Conservation (phyloP, 2,329 filamentous ascomycete species). For the Talaromyces sp. region DNA sequence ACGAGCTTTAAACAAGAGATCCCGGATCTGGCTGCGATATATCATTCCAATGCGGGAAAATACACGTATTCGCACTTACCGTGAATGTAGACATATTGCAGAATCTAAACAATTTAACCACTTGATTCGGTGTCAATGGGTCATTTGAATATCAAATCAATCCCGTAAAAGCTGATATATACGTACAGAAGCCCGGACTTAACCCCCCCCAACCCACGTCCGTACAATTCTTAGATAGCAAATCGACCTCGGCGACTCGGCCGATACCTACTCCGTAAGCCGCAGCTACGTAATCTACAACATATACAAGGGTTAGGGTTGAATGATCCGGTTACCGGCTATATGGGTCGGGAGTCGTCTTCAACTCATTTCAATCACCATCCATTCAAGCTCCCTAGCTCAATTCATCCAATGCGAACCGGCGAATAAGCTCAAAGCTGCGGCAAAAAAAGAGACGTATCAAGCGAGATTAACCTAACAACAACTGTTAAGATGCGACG, state of each 20-base stretch:
- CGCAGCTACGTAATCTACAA: neutral
- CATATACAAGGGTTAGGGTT: neutral
- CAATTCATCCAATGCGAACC: neutral
- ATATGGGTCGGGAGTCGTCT: neutral
- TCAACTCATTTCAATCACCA: neutral
- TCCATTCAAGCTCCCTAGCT: neutral
- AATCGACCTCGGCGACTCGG: constrained; percentile 5
- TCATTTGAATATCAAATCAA: neutral
- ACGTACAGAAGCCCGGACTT: neutral
- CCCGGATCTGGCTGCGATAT: neutral
- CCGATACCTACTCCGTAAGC: too few relatives aligned
- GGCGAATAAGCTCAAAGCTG: neutral
- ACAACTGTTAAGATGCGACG: constrained; percentile 29
- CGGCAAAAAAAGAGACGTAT: neutral
- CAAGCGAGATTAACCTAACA: neutral
- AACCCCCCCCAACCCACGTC: neutral
- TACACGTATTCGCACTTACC: neutral
- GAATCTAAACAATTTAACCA: neutral
- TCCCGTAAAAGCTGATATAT: neutral
- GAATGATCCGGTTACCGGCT: neutral
- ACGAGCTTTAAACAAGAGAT: neutral
- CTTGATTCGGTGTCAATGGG: neutral
- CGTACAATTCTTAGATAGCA: neutral
- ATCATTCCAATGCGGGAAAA: neutral
- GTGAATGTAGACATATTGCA: constrained; percentile 19